Evolutionary conservation across 306 rosid species (phyloP).

Genomic region (Cucumis sativus): Cucumber_9930_V3 NC_026660.2:11947001-11947500

Average conservation of each 20-base stretch:
- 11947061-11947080: conserved; percentile 73
- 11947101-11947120: conserved; percentile 74
- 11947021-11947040: conserved; percentile 60
- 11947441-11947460: conserved; percentile 83
- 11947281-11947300: conserved; percentile 81
- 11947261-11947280: conserved; percentile 74
- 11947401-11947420: conserved; percentile 71
- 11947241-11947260: conserved; percentile 86
- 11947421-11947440: conserved; percentile 75
- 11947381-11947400: conserved; percentile 73
- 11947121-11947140: conserved; percentile 88
- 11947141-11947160: conserved; percentile 83
- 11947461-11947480: conserved; percentile 78
- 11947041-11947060: conserved; percentile 64
- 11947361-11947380: conserved; percentile 88
- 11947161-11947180: conserved; percentile 65
- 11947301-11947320: conserved; percentile 63
- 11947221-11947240: conserved; percentile 68
- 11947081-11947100: conserved; percentile 65
- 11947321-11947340: conserved; percentile 68
- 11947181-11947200: conserved; percentile 82
- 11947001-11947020: conserved; percentile 64
- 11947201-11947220: conserved; percentile 70
- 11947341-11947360: conserved; percentile 62
- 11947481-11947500: conserved; percentile 78